Conservation (phyloP, 164 flowering plant genomes). For the Magnolia sinica region DNA sequence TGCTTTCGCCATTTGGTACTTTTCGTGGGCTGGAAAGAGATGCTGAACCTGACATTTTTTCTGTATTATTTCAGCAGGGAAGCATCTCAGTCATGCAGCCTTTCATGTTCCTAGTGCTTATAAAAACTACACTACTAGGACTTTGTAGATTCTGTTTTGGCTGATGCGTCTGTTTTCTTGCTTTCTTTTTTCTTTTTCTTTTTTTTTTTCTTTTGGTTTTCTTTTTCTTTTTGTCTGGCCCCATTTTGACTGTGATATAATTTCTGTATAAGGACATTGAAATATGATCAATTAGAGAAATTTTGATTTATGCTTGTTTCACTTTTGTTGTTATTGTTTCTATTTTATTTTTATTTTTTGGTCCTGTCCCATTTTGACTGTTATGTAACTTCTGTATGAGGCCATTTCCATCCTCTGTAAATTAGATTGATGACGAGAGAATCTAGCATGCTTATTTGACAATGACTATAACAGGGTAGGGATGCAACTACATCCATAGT, state of each 20-base stretch:
- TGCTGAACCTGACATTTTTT: slow-evolving; percentile 19
- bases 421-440: no score
- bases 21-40: slow-evolving; percentile 14
- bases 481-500: no score
- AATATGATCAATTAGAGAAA: slow-evolving; percentile 16
- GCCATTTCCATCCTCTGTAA: no score
- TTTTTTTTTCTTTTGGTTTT: background rate
- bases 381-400: no score
- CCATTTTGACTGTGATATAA: slow-evolving; percentile 17
- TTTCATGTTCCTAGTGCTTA: slow-evolving; percentile 11
- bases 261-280: slow-evolving; percentile 18
- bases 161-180: slow-evolving; percentile 6
- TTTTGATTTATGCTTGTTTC: slow-evolving; percentile 10
- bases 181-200: background rate
- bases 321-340: background rate
- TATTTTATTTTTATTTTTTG: no score
- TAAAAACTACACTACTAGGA: slow-evolving; percentile 15
- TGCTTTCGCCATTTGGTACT: slow-evolving; percentile 10
- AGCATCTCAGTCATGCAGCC: slow-evolving; percentile 18
- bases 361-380: no score
- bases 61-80: slow-evolving; percentile 19
- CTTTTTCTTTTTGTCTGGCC: slow-evolving; percentile 3
- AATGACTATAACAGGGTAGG: no score
- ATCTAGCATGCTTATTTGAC: no score
- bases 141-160: slow-evolving; percentile 15